Evolutionary conservation across 108 stramenopile genomes (phyloP), one percentile per base, ranked within the genome.

Genomic region (Epithemia pelagica): DNA sequence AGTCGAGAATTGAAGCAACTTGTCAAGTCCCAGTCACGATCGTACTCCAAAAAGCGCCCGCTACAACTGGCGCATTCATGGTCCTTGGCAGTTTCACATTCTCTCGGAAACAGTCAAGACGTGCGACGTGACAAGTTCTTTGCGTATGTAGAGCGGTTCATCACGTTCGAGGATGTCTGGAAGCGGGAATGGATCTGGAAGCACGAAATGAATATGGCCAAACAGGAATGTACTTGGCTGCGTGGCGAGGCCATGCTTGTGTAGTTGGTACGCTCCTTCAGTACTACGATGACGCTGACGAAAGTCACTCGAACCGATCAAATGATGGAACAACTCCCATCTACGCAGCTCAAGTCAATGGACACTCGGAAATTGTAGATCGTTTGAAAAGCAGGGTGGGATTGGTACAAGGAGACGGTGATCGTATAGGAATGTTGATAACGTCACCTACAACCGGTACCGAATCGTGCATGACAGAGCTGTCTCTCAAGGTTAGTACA

Each of bases 41-140:
- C 56, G 22, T 30, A 28, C 26, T 67, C 5, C 15, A 75, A 71
- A 61, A 79, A 75, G 62, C 76, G 59, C 54, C 70, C 33, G 52
- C 58, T 68, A 29, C 66, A 88, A 2, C 56, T 77, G 10, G 60
- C 75, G 54, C 30, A 69, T 1, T 77, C 79, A 7, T 93, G 92
- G 92, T 26, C 58, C 18, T 61, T 66, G 24, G 88, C 89, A 2
- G 65, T 90, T 0, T 28, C 62, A 0, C 78, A 77, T 20, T 75
- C 74, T 8, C 61, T 90, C 15, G 78, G 83, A 20, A 64, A 61
- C 54, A 84, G 83, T n/a, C 73, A 78, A 65, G 75, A 80, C 32
- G 86, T 93, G 5, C 83, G 92, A 24, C 55, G 64, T 18, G 92
- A 93, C 69, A 80, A 86, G 55, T 93, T 90, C 58, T 81, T 88